Conservation (phyloP, 352 stramenopile genomes). For the Globisporangium heterothallicum region DNA sequence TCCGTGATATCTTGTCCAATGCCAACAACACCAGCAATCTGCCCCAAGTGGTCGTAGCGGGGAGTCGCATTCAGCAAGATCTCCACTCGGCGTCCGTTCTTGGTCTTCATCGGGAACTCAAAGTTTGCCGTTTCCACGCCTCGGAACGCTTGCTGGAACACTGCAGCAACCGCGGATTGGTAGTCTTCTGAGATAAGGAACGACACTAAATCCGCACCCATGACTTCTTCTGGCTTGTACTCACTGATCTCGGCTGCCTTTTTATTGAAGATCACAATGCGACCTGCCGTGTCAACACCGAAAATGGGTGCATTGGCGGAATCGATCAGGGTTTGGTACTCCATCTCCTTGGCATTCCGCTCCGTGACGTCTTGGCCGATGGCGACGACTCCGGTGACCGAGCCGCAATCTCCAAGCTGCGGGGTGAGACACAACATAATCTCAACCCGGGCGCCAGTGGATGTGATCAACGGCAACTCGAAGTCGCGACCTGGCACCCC, state of each 20-base stretch:
- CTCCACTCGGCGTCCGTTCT: constrained; percentile 64
- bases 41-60: constrained; percentile 51
- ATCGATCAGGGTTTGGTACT: constrained; percentile 71
- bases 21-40: constrained; percentile 67
- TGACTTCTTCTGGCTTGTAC: constrained; percentile 83
- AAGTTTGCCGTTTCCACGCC: constrained; percentile 70
- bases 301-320: constrained; percentile 78
- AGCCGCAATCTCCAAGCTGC: constrained; percentile 32
- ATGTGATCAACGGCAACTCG: constrained; percentile 47
- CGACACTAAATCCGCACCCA: constrained; percentile 74
- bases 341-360: constrained; percentile 55
- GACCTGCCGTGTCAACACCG: constrained; percentile 48
- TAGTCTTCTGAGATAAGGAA: constrained; percentile 75
- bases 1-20: constrained; percentile 84
- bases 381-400: constrained; percentile 46
- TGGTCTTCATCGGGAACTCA: constrained; percentile 81
- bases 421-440: constrained; percentile 53
- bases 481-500: constrained; percentile 46
- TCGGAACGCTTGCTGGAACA: constrained; percentile 67
- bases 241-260: constrained; percentile 86
- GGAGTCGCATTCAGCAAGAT: constrained; percentile 77
- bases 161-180: constrained; percentile 48
- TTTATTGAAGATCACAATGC: constrained; percentile 87
- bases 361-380: constrained; percentile 70
- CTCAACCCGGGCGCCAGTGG: constrained; percentile 38